Base-by-base conservation (phyloP, 2,329 filamentous ascomycete genomes). In the Hysterium pulicare region DNA sequence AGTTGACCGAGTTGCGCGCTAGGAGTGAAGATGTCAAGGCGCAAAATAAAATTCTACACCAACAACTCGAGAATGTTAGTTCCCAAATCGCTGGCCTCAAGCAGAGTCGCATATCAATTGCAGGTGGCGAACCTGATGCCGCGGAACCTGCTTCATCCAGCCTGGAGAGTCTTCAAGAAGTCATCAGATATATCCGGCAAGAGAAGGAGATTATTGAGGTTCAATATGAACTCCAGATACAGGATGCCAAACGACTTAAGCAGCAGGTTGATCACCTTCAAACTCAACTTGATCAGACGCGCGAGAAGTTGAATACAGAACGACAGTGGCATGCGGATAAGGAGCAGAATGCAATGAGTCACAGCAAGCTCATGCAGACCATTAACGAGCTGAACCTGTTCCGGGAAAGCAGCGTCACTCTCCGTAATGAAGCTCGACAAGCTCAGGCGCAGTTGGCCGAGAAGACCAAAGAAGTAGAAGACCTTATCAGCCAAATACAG, bases 151-250 rank as follows among this genome's bases (percentile, higher is more conserved):
- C 79, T 4, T 76, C 81, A 38, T 74, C 81, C 26, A 82, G 80
- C 31, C 72, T 83, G 8, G 87, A 89, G 51, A 87, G 87, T 40
- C 79, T 95, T 8, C 86, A 93, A 48, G 91, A 97, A 58, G 81
- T 98, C 43, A 94, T 95, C 69, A 86, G 81, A 48, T 98, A 93
- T 65, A 74, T 98, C 47, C 85, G 91, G 34, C 86, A 89, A 32
- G 94, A 98, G 70, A 98, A 97, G 73, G 93, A 97, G 63, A 97
- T 98, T 51, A 79, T 96, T 7, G 91, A 98, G 55, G 88, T 96
- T n/a, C 91, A 97, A 59, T 87, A 90, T 57, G 90, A 96, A 54
- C 76, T 97, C 33, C 90, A 91, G 57, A 77, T 83, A 0, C 88
- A 95, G 56, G 93, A 98, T 68, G 78, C 82, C 41, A 95, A 94